phyloP scores from a whole-genome alignment of 2,329 filamentous ascomycete genomes.

The Sphaerulina populicola region DNA sequence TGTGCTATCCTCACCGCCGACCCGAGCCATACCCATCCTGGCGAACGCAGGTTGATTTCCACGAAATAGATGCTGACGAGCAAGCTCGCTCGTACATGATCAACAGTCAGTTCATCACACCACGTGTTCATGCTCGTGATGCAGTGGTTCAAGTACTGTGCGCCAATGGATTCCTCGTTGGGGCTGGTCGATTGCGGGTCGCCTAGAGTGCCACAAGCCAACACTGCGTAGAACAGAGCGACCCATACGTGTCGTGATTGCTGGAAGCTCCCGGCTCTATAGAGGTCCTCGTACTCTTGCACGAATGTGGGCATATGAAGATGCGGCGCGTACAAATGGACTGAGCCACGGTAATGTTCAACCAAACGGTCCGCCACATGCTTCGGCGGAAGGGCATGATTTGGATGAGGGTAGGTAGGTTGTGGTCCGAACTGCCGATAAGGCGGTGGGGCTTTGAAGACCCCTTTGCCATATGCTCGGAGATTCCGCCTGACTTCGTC shows the following conservation, averaged over 20 bases:
- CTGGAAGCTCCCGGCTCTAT: conserved; percentile 54
- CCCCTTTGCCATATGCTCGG: conserved; percentile 62
- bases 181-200: conserved; percentile 49
- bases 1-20: conserved; percentile 72
- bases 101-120: conserved; percentile 67
- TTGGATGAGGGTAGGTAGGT: conserved; percentile 40
- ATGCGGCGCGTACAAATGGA: conserved; percentile 75
- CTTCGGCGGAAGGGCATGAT: conserved; percentile 55
- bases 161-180: conserved; percentile 47
- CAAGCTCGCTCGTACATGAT: conserved; percentile 64
- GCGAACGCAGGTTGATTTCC: conserved; percentile 78
- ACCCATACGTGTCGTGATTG: conserved; percentile 62
- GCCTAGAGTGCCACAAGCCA: conserved; percentile 76
- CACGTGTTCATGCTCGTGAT: conserved; percentile 68
- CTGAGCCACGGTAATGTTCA: conserved; percentile 63
- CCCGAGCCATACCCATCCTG: conserved; percentile 79
- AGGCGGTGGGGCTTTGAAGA: conserved; percentile 68
- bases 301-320: conserved; percentile 82
- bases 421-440: conserved; percentile 51
- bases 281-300: conserved; percentile 66
- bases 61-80: conserved; percentile 70
- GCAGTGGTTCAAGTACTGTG: conserved; percentile 62
- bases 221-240: conserved; percentile 70
- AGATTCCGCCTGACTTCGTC: conserved; percentile 64
- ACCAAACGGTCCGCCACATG: conserved; percentile 63